phyloP scores from a whole-genome alignment of 192 early-diverging fungal species.

The Martensiomyces pterosporus region DNA sequence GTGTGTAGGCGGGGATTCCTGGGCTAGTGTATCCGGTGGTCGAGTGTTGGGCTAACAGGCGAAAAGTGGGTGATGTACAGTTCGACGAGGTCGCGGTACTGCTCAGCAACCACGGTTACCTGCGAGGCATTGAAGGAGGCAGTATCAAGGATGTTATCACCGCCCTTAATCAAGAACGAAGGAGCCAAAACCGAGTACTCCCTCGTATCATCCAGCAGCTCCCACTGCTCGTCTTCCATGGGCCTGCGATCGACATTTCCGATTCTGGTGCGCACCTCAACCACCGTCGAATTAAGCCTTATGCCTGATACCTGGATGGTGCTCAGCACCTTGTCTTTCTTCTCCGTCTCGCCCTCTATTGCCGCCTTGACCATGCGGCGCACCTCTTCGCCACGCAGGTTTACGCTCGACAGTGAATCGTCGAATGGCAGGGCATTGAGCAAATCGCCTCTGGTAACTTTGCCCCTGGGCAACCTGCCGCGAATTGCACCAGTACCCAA shows the following conservation, averaged over 20 bases:
- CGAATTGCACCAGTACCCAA: conserved; percentile 65
- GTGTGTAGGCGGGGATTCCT: too few relatives aligned
- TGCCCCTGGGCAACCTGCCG: conserved; percentile 49
- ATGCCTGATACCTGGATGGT: conserved; percentile 62
- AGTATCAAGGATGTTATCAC: conserved; percentile 54
- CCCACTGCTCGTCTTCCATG: conserved; percentile 21
- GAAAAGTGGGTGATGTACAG: conserved; percentile 31
- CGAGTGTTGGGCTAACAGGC: conserved; percentile 25
- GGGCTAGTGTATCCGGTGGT: conserved; percentile 21
- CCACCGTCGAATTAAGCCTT: conserved; percentile 15
- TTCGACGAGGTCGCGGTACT: conserved; percentile 18
- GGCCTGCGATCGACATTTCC: conserved; percentile 14
- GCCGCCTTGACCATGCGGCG: conserved; percentile 50
- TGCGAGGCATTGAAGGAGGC: background rate
- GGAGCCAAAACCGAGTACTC: conserved; percentile 53
- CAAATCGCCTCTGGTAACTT: conserved; percentile 56
- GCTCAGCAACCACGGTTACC: background rate
- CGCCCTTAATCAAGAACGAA: conserved; percentile 60
- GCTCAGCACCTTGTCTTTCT: conserved; percentile 38
- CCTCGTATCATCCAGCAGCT: conserved; percentile 35
- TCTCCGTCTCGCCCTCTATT: conserved; percentile 16
- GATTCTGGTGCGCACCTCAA: conserved; percentile 4
- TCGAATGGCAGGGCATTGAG: conserved; percentile 62
- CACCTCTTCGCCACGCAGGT: conserved; percentile 54
- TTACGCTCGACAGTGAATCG: conserved; percentile 50